Evolutionary conservation across 2,329 filamentous ascomycete species (phyloP).

Genomic region (Scedosporium dehoogii): DNA sequence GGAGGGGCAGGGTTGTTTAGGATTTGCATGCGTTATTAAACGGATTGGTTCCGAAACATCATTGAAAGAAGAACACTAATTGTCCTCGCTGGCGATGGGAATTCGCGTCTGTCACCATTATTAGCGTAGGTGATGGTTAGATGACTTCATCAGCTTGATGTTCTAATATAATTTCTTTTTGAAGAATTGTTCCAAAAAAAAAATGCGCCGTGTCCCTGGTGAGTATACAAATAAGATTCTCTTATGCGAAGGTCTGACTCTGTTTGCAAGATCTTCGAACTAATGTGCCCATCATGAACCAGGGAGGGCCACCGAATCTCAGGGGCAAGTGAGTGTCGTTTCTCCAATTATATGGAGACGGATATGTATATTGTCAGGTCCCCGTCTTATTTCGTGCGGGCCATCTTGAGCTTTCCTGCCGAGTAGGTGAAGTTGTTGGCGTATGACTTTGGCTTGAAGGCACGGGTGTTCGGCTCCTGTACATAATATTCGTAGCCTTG

Average conservation of each 20-base stretch:
- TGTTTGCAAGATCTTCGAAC: too few species aligned
- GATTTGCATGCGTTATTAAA: neutral
- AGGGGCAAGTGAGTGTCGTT: too few species aligned
- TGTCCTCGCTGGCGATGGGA: too few species aligned
- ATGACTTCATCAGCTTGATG: too few species aligned
- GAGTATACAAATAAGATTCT: neutral
- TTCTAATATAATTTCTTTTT: too few species aligned
- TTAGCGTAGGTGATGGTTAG: too few species aligned
- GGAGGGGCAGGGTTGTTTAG: neutral
- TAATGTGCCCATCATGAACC: too few species aligned
- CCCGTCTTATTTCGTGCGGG: conserved; percentile 61
- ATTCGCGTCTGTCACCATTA: too few species aligned
- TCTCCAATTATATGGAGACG: neutral
- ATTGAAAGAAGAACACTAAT: too few species aligned
- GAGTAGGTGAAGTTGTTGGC: conserved; percentile 92
- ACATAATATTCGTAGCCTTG: conserved; percentile 99
- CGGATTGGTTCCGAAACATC: too few species aligned
- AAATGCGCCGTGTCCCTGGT: neutral
- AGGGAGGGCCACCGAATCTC: too few species aligned
- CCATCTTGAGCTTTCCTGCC: conserved; percentile 76
- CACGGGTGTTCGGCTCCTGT: conserved; percentile 86
- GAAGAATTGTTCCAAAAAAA: neutral
- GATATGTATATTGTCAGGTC: neutral
- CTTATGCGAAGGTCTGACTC: neutral
- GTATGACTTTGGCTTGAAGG: conserved; percentile 84